phyloP scores from a whole-genome alignment of 129 eudicot species.

The Saussurea involucrata region DNA sequence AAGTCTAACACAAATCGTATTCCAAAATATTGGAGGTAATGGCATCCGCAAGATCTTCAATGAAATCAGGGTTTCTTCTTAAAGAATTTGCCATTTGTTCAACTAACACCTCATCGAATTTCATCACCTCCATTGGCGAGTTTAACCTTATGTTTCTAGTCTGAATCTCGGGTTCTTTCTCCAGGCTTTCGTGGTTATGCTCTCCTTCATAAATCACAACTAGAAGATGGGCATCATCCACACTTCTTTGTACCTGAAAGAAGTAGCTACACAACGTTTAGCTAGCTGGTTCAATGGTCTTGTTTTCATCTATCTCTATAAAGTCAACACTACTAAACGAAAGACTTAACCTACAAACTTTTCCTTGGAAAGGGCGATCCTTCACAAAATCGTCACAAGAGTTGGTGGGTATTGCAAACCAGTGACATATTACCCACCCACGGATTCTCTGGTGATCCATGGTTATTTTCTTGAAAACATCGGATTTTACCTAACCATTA shows the following conservation, averaged over 20 bases:
- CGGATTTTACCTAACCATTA: too few species aligned
- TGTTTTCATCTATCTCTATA: not conserved
- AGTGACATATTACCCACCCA: too few species aligned
- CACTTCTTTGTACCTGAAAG: not conserved
- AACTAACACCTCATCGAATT: slow-evolving; percentile 5
- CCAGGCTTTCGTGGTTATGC: not conserved
- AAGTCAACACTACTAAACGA: too few species aligned
- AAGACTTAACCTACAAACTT: too few species aligned
- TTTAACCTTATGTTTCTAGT: not conserved
- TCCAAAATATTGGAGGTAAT: too few species aligned
- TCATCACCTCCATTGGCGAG: slow-evolving; percentile 3
- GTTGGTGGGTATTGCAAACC: too few species aligned
- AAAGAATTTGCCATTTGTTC: slow-evolving; percentile 22
- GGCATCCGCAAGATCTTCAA: too few species aligned
- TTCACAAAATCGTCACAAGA: too few species aligned
- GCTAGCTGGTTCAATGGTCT: not conserved
- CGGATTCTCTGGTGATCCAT: too few species aligned
- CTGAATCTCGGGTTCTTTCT: not conserved
- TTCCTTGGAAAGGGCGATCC: too few species aligned
- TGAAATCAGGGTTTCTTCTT: not conserved
- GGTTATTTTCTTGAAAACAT: too few species aligned
- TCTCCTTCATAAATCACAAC: not conserved
- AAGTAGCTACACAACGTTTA: not conserved
- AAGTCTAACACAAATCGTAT: too few species aligned
- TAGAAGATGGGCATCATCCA: not conserved